A percentile compares a stretch with the other conserved stretches of the same genome.
phyloP scores from a whole-genome alignment of 2,329 filamentous ascomycete species.

The Phyllosticta citribraziliensis region DNA sequence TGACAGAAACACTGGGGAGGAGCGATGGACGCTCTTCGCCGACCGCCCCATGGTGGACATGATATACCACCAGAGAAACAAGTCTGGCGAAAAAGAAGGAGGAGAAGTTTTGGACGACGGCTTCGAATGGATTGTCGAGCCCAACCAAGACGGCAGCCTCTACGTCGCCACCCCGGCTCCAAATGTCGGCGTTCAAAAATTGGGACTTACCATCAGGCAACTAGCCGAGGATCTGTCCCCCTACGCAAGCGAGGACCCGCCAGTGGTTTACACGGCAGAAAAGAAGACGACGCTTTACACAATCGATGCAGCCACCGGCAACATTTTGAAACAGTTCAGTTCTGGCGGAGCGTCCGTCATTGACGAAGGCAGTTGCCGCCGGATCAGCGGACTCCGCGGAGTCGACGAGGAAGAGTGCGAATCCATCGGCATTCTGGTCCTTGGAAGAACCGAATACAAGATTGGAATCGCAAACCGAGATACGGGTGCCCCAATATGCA shows the following conservation, averaged over 20 bases:
- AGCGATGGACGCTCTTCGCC: conserved; percentile 76
- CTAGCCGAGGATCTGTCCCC: conserved; percentile 76
- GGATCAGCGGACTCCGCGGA: conserved; percentile 38
- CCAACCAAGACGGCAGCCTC: conserved; percentile 73
- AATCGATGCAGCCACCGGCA: conserved; percentile 76
- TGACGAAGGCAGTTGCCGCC: conserved; percentile 59
- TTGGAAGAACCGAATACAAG: conserved; percentile 83
- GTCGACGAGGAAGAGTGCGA: conserved; percentile 60
- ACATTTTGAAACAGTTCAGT: conserved; percentile 75
- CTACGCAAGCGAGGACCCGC: conserved; percentile 60
- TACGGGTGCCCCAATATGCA: conserved; percentile 69
- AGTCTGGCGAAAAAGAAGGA: conserved; percentile 8
- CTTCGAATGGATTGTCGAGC: conserved; percentile 92
- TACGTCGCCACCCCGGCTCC: conserved; percentile 72
- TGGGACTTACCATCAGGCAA: conserved; percentile 70
- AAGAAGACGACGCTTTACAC: conserved; percentile 88
- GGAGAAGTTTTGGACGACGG: conserved; percentile 54
- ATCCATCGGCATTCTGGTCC: conserved; percentile 66
- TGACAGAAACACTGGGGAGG: conserved; percentile 75
- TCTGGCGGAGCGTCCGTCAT: conserved; percentile 59
- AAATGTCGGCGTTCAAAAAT: conserved; percentile 51
- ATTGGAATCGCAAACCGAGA: conserved; percentile 71
- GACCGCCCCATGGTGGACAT: conserved; percentile 88
- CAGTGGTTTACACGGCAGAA: conserved; percentile 79
- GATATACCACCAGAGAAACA: conserved; percentile 57